Evolutionary conservation across 108 stramenopile species (phyloP).

Genomic region (Cyclotella distinguenda): DNA sequence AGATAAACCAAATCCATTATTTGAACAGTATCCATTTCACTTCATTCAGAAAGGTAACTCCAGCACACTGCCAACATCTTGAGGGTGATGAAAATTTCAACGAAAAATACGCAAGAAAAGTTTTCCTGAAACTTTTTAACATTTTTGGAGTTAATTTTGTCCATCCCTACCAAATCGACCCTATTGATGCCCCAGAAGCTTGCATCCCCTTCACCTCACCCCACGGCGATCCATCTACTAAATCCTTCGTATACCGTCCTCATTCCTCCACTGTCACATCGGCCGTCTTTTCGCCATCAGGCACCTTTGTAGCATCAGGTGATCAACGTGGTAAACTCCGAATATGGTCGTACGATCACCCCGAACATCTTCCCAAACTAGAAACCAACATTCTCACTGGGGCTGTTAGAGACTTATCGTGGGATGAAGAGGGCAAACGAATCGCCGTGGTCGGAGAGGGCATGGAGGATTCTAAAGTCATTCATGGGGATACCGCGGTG

Average conservation of each 20-base stretch:
- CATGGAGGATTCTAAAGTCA: slow-evolving; percentile 40
- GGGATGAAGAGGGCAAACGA: slow-evolving; percentile 93
- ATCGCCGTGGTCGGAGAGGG: slow-evolving; percentile 56
- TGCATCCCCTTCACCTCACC: slow-evolving; percentile 53
- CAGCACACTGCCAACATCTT: too few species aligned
- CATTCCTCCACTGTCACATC: slow-evolving; percentile 78
- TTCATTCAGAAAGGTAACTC: too few species aligned
- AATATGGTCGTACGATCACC: slow-evolving; percentile 93
- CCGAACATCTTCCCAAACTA: slow-evolving; percentile 87
- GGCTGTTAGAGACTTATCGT: slow-evolving; percentile 85
- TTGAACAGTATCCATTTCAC: too few species aligned
- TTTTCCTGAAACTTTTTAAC: too few species aligned
- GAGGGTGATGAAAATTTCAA: too few species aligned
- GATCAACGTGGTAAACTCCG: slow-evolving; percentile 86
- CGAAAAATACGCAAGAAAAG: too few species aligned
- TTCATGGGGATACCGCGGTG: slow-evolving; percentile 51
- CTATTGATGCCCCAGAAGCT: slow-evolving; percentile 68
- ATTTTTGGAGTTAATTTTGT: too few species aligned
- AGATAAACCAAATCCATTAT: too few species aligned
- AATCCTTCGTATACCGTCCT: slow-evolving; percentile 89
- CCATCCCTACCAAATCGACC: slow-evolving; percentile 25
- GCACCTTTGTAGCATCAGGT: slow-evolving; percentile 87
- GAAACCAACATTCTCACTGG: slow-evolving; percentile 63
- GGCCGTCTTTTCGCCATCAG: slow-evolving; percentile 77
- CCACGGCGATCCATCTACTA: slow-evolving; percentile 21